These are phyloP conservation scores for Aphanomyces stellatus DNA, from an alignment of 352 stramenopile genomes.

Conservation along the genomic window DNA sequence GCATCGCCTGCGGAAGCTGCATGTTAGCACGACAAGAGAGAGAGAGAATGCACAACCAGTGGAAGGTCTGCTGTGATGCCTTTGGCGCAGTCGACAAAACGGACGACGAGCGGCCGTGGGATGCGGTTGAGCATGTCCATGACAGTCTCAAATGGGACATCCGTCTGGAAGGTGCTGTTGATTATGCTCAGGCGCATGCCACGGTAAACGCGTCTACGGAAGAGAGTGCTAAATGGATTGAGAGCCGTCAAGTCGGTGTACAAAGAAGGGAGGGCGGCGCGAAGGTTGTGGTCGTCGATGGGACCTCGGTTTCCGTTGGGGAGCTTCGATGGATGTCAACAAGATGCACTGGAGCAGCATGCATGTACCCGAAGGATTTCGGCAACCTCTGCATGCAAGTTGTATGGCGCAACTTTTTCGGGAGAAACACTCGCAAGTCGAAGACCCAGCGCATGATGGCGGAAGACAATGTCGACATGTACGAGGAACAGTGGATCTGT, in stretches of 20 bases:
- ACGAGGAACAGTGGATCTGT: not conserved
- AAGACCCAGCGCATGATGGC: not conserved
- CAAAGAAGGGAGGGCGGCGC: not conserved
- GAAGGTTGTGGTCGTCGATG: not conserved
- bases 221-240: too few species aligned
- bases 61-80: not conserved
- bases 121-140: not conserved
- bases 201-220: not conserved
- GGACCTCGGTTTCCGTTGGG: not conserved
- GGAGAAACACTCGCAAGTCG: not conserved
- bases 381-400: not conserved
- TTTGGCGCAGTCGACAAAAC: not conserved
- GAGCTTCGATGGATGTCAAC: not conserved
- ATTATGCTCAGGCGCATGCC: conserved; percentile 3
- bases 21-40: not conserved
- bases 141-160: not conserved
- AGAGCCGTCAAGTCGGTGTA: too few species aligned
- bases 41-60: not conserved
- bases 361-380: not conserved
- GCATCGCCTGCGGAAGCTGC: not conserved
- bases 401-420: not conserved
- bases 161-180: not conserved
- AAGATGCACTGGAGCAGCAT: not conserved
- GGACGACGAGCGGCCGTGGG: not conserved
- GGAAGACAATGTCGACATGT: not conserved